Evolutionary conservation across 148 eudicot species (phyloP), one percentile per base, ranked within the genome.

Genomic region (Fagopyrum homotropicum): DNA sequence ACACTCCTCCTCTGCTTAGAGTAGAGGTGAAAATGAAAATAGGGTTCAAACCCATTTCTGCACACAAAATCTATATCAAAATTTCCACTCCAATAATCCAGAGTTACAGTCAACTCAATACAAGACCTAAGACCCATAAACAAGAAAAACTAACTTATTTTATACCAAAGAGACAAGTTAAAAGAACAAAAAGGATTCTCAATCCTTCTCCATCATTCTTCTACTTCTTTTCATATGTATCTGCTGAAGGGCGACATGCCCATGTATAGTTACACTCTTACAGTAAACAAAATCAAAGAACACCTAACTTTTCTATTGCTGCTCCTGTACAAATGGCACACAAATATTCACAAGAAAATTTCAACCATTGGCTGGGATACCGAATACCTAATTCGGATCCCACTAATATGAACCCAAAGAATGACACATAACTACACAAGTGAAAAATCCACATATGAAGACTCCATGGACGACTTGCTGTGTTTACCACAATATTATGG

Each of bases 211-310:
- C 45, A 54, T 50, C 77, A 76, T 79, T 75, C 76, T 43, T 73
- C 74, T 63, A 47, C 49, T 59, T 77, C 54, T 81, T 69, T 77
- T 77, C 83, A 78, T 83, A 79, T 71, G 52, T 48, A 66, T 77
- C 81, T 76, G 63, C 78, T 84, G 78, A 77, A 80, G 85, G 90
- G 91, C 86, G 87, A 86, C 79, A 70, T 84, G 86, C 93, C 98
- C 75, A 75, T 84, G 88, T 89, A 81, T 93, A 86, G 77, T 84
- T 86, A 92, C 91, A 88, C 85, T 77, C 86, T 81, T 40, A 66
- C 35, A 35, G 46, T 40, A 66, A 64, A 35, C 69, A 11, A 64
- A 40, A 66, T 35, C 11, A 29, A n/a, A n/a, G n/a, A 35, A 29
- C 44, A 14, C 19, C 54, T 30, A 49, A 35, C 40, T 77, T 81